phyloP scores from a whole-genome alignment of 495 filamentous ascomycete species.

The Aspergillus steynii region DNA sequence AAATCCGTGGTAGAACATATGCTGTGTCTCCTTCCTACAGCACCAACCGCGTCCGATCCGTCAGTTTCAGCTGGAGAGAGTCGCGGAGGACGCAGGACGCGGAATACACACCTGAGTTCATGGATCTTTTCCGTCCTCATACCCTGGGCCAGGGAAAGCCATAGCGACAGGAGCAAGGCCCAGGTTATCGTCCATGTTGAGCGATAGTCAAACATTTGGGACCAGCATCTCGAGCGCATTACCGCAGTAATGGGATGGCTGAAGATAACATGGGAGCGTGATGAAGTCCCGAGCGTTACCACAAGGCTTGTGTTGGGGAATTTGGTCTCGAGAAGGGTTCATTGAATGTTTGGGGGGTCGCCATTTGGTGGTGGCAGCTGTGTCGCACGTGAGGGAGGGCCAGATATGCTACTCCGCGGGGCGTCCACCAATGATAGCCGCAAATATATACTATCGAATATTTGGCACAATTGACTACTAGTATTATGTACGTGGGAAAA shows the following conservation, averaged over 20 bases:
- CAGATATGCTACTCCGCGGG: slow-evolving; percentile 25
- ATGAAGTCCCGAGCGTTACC: neutral
- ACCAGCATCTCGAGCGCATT: slow-evolving; percentile 49
- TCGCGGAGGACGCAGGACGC: neutral
- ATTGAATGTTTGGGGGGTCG: neutral
- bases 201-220: slow-evolving; percentile 38
- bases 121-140: slow-evolving; percentile 44
- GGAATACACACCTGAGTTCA: slow-evolving; percentile 37
- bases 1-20: slow-evolving; percentile 97
- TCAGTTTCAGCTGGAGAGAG: neutral
- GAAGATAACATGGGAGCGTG: slow-evolving; percentile 31
- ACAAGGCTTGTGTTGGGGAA: neutral
- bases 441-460: neutral
- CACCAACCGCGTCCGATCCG: neutral
- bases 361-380: slow-evolving; percentile 4
- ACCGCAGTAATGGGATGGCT: slow-evolving; percentile 31
- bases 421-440: neutral
- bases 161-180: slow-evolving; percentile 42
- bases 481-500: too few species aligned
- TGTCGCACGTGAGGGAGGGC: slow-evolving; percentile 25
- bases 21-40: slow-evolving; percentile 71
- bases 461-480: too few species aligned
- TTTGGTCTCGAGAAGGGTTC: neutral
- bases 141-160: slow-evolving; percentile 39
- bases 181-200: slow-evolving; percentile 42